Evolutionary conservation across 352 stramenopile genomes (phyloP).

Genomic region (Phytophthora multivora): DNA sequence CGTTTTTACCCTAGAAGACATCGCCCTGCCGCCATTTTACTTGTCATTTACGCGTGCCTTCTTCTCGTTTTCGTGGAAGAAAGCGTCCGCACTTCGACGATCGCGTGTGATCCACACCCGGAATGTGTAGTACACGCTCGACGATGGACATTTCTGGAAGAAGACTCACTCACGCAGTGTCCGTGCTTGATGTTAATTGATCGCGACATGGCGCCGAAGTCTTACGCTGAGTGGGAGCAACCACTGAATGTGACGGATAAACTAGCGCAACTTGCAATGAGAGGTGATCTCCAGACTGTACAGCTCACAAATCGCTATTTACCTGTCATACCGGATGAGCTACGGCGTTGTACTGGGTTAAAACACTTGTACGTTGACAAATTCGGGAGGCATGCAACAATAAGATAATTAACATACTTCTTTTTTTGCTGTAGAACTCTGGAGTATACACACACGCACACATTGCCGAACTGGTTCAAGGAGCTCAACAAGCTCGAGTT

Average conservation of each 20-base stretch:
- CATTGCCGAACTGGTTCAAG: constrained; percentile 42
- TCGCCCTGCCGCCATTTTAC: constrained; percentile 6
- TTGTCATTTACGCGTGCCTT: constrained; percentile 11
- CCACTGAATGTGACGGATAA: constrained; percentile 38
- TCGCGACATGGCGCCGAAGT: constrained; percentile 14
- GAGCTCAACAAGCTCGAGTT: constrained; percentile 40
- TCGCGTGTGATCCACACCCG: constrained; percentile 19
- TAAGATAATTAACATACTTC: neutral
- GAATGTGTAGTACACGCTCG: constrained; percentile 39
- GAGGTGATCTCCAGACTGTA: constrained; percentile 36
- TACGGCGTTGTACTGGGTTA: constrained; percentile 35
- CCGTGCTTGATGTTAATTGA: constrained; percentile 51
- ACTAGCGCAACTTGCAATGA: constrained; percentile 26
- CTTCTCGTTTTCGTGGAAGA: constrained; percentile 23
- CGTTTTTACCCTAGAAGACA: constrained; percentile 26
- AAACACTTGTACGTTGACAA: constrained; percentile 34
- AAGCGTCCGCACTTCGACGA: constrained; percentile 21
- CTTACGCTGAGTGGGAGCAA: constrained; percentile 38
- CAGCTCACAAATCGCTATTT: constrained; percentile 46
- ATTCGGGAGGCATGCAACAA: no score
- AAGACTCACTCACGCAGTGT: constrained; percentile 26
- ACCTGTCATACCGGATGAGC: constrained; percentile 30
- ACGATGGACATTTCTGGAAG: constrained; percentile 30
- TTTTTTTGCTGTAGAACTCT: constrained; percentile 34
- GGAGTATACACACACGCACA: constrained; percentile 43